Evolutionary conservation across 805 yeast species (phyloP).

Genomic region (Hemisphaericaspora nanyangensis): DNA sequence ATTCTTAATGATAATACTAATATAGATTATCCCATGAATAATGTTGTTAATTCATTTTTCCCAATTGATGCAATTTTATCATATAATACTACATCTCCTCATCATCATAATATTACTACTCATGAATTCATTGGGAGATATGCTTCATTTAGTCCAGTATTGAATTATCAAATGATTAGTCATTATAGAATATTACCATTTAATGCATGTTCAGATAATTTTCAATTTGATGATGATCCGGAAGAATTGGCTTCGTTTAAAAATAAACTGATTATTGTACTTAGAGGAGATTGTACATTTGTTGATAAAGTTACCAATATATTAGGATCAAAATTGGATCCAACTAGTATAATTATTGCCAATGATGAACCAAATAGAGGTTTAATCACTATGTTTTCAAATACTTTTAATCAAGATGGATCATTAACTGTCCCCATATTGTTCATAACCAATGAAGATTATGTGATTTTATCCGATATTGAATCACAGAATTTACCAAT

Average conservation of each 20-base stretch:
- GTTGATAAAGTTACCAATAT: slow-evolving; percentile 47
- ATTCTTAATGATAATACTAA: slow-evolving; percentile 10
- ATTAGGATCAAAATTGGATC: slow-evolving; percentile 32
- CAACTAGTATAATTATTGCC: slow-evolving; percentile 53
- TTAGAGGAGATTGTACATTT: slow-evolving; percentile 55
- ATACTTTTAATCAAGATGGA: slow-evolving; percentile 38
- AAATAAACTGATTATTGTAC: slow-evolving; percentile 25
- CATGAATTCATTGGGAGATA: slow-evolving; percentile 29
- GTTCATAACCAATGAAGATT: slow-evolving; percentile 47
- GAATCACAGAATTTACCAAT: slow-evolving; percentile 10
- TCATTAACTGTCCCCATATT: slow-evolving; percentile 45
- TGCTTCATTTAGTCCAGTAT: slow-evolving; percentile 39
- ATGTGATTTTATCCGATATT: slow-evolving; percentile 14
- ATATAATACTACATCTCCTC: slow-evolving; percentile 21
- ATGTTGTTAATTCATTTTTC: slow-evolving; percentile 36
- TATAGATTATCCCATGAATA: slow-evolving; percentile 29
- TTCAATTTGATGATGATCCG: slow-evolving; percentile 6
- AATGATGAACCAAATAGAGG: slow-evolving; percentile 46
- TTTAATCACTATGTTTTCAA: slow-evolving; percentile 53
- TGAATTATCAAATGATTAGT: slow-evolving; percentile 21
- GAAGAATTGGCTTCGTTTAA: slow-evolving; percentile 8
- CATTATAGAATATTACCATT: slow-evolving; percentile 23
- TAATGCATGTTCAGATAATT: slow-evolving; percentile 25
- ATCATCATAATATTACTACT: slow-evolving; percentile 11
- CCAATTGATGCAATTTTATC: slow-evolving; percentile 37